phyloP scores from a whole-genome alignment of 352 stramenopile genomes.

The Pythium volutum region DNA sequence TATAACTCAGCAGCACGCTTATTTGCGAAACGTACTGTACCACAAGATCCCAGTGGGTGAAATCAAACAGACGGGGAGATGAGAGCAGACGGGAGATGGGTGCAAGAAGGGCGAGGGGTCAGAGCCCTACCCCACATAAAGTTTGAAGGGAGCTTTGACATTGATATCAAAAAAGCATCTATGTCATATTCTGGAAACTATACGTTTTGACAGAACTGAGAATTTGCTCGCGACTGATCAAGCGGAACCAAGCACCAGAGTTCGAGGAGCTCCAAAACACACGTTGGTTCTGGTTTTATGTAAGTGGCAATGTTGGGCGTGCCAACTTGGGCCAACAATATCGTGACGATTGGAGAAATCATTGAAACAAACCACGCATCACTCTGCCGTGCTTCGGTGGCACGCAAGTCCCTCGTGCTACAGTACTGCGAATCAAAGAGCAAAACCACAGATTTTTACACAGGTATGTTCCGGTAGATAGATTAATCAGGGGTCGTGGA shows the following conservation, averaged over 20 bases:
- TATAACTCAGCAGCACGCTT: too few species aligned
- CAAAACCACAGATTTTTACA: background rate
- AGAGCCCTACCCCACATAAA: background rate
- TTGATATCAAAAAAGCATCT: background rate
- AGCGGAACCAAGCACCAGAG: constrained; percentile 14
- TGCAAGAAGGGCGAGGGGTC: background rate
- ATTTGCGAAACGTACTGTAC: too few species aligned
- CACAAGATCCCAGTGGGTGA: constrained; percentile 6
- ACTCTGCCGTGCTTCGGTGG: too few species aligned
- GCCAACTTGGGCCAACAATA: background rate
- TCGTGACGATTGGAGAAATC: too few species aligned
- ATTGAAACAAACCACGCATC: too few species aligned
- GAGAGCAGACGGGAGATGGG: background rate
- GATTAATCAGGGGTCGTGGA: background rate
- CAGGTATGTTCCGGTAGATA: too few species aligned
- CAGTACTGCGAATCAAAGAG: background rate
- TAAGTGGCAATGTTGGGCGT: background rate
- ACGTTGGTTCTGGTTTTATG: background rate
- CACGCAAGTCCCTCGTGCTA: too few species aligned
- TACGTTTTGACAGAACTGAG: constrained; percentile 1
- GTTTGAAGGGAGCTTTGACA: background rate
- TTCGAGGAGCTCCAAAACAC: background rate
- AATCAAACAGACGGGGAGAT: constrained; percentile 11
- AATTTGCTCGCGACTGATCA: constrained; percentile 4
- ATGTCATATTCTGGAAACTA: constrained; percentile 7